Base-by-base conservation (phyloP, 2,329 filamentous ascomycete genomes). In the Aureobasidium sp. region DNA sequence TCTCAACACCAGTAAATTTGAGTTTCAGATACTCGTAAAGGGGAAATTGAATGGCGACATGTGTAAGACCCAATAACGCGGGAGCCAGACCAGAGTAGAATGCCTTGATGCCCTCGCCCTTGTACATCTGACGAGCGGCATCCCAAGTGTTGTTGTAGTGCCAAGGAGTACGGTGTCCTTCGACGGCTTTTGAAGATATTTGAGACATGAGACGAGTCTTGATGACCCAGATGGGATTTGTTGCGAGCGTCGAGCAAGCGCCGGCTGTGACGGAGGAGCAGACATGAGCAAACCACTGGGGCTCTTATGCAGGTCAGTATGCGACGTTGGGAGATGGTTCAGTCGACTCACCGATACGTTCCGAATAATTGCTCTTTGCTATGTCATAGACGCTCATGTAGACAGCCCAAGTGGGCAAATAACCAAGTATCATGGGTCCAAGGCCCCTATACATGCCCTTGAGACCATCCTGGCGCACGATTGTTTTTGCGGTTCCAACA, bases 201-300 rank as follows among this genome's bases (percentile, higher is more conserved):
- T 97, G 94, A 41, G 94, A 96, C 94, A 97, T 97, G 69, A 99
- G 84, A 67, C 94, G 84, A 53, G 94, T 99, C 77, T 99, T 99
- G 78, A 99, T 96, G 41, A 99, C 94, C 94, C 94, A 99, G 65
- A 99, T 99, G 0, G 94, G 94, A 74, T 97, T 99, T 27, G 94
- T 99, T 65, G 88, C 89, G 66, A 97, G 82, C 4, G 94, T 99
- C 67, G 92, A 97, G 77, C 89, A 96, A 65, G 87, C 92, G 59
- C 94, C 94, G 27, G 93, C 94, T 62, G 92, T 84, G 64, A 99
- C 85, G 10, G 94, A 96, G 26, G 94, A 94, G 79, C 89, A 92
- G 67, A 94, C 88, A 71, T 90, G 91, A 69, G 93, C 84, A 48
- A 91, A 73, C 77, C 90, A 87, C 70, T 84, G 85, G 72, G 90